phyloP scores from a whole-genome alignment of 371 early-diverging fungal species.

The Globomyces sp. region DNA sequence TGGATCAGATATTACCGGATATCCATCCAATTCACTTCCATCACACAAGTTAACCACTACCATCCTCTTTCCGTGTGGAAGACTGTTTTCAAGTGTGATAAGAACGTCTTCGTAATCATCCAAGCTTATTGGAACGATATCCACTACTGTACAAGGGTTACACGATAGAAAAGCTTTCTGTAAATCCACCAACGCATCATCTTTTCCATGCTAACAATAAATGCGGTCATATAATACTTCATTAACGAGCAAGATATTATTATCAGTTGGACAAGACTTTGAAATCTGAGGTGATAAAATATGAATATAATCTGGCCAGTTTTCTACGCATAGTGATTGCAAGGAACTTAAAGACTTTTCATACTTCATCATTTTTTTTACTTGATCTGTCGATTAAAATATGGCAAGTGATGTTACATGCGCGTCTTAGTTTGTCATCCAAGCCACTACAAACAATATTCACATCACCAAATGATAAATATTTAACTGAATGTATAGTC shows the following conservation, averaged over 20 bases:
- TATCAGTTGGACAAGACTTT: not conserved
- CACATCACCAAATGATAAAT: too few species aligned
- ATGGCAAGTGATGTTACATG: too few species aligned
- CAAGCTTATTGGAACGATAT: not conserved
- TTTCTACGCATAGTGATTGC: too few species aligned
- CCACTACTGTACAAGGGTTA: slow-evolving; percentile 8
- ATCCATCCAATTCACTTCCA: slow-evolving; percentile 33
- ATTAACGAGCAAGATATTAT: slow-evolving; percentile 6
- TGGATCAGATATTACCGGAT: slow-evolving; percentile 17
- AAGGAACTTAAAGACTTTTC: too few species aligned
- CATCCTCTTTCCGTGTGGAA: slow-evolving; percentile 11
- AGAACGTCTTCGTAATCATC: slow-evolving; percentile 4
- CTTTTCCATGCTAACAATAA: not conserved
- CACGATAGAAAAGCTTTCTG: slow-evolving; percentile 6
- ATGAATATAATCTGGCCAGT: not conserved
- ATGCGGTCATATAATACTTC: not conserved
- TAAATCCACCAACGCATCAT: not conserved
- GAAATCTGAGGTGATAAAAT: not conserved
- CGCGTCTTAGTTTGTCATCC: too few species aligned
- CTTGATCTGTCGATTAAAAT: too few species aligned
- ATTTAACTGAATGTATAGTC: too few species aligned
- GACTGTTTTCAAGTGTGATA: not conserved
- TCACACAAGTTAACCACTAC: slow-evolving; percentile 31
- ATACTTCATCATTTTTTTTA: too few species aligned
- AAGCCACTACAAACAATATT: too few species aligned